A percentile compares a stretch with the other conserved stretches of the same genome.
Evolutionary conservation across 2,329 filamentous ascomycete species (phyloP).

Genomic region (Exophiala oligosperma): DNA sequence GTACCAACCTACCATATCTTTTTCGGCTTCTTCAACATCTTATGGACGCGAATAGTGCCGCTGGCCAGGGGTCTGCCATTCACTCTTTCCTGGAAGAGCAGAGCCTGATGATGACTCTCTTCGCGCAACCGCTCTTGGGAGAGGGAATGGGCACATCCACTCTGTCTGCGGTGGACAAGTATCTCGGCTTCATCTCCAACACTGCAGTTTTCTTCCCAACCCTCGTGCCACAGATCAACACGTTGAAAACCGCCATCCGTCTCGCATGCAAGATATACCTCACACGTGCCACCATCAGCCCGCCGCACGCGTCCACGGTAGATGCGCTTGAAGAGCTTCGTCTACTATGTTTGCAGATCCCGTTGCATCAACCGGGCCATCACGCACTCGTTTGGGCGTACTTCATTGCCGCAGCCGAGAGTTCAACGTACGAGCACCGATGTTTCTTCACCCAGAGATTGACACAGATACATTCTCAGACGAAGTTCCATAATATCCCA

Average conservation of each 20-base stretch:
- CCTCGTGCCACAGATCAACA: constrained; percentile 6
- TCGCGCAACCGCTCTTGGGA: constrained; percentile 25
- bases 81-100: constrained; percentile 15
- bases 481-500: constrained; percentile 41
- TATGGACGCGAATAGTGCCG: constrained; percentile 2
- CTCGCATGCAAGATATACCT: constrained; percentile 31
- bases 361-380: constrained; percentile 25
- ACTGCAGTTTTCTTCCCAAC: constrained; percentile 10
- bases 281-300: constrained; percentile 20
- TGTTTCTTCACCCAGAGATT: constrained; percentile 31
- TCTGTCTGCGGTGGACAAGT: neutral
- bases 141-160: constrained; percentile 8
- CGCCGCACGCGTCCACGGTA: constrained; percentile 17
- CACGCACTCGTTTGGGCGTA: constrained; percentile 46
- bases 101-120: constrained; percentile 18
- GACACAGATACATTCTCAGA: constrained; percentile 33
- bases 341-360: constrained; percentile 32
- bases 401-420: constrained; percentile 44
- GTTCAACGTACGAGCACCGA: constrained; percentile 36
- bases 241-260: constrained; percentile 22
- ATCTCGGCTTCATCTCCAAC: constrained; percentile 19
- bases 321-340: constrained; percentile 35
- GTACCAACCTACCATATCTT: constrained; percentile 12
- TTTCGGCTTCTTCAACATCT: constrained; percentile 14
- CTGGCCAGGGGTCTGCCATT: constrained; percentile 8